phyloP scores from a whole-genome alignment of 1,139 yeast species.

The Kodamaea sp. region DNA sequence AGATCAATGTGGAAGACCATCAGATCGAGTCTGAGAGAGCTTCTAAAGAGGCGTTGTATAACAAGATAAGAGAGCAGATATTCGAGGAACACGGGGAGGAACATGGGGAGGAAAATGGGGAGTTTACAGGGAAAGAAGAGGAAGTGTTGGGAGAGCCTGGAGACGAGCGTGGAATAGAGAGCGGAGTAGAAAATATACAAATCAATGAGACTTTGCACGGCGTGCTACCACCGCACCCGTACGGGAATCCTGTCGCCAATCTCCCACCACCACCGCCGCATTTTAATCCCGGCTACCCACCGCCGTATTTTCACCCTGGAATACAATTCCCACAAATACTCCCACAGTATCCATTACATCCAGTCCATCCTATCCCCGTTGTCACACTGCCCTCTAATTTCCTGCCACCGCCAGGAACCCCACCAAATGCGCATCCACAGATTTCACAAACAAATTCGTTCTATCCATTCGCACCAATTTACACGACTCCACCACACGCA shows the following conservation, averaged over 20 bases:
- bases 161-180: conserved; percentile 4
- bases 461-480: neutral
- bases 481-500: conserved; percentile 1
- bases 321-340: neutral
- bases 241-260: neutral
- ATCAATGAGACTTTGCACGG: neutral
- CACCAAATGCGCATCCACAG: conserved; percentile 1
- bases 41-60: conserved; percentile 39
- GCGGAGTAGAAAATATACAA: neutral
- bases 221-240: neutral
- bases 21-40: conserved; percentile 24
- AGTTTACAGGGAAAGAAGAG: conserved; percentile 24
- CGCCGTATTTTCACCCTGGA: neutral
- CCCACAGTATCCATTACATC: conserved; percentile 3
- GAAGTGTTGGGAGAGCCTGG: conserved; percentile 8
- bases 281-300: conserved; percentile 2
- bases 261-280: conserved; percentile 1
- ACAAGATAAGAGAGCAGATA: conserved; percentile 43
- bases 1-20: conserved; percentile 2
- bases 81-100: conserved; percentile 21
- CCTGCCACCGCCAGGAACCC: conserved; percentile 1
- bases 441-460: neutral
- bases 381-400: too few relatives aligned
- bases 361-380: neutral
- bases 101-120: conserved; percentile 25